Evolutionary conservation across 352 stramenopile genomes (phyloP), one percentile per base, ranked within the genome.

Genomic region (Pythium vanterpoolii): DNA sequence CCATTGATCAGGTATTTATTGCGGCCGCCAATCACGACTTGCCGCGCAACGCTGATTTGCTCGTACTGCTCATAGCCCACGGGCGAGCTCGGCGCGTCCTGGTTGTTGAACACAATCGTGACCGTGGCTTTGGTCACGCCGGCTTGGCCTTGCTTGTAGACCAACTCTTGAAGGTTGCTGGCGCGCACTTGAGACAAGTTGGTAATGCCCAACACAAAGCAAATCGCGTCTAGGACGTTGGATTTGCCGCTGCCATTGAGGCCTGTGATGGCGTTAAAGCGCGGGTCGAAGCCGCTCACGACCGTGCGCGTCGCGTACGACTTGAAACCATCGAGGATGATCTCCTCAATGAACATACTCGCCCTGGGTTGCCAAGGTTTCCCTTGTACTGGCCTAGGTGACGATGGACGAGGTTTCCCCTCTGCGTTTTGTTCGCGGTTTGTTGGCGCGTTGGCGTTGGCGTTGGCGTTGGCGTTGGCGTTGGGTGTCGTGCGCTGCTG

Each of bases 1-100:
- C 98, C 97, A 71, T 99, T 99, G 76, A 99, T 99, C 43, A 99
- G 73, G 79, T 99, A 99, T 72, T 99, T 99, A 76, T 98, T 99
- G 60, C 98, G 97, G 11, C 97, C 97, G 26, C 97, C 98, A 30
- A 99, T 97, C 8, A 99, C 91, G 19, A 99, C 93, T 65, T 99
- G 95, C 4, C 98, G 80, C 34, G 97, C 98, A n/a, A 99, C 96
- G 4, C 96, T 98, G 57, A 99, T 98, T 79, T 99, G 88, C 55
- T 98, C 84, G 71, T 97, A 98, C 72, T 98, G 82, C 66, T 99
- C 96, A 76, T 99, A 99, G 26, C 97, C 95, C 42, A 98, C 89
- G 5, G 97, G 96, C 62, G 88, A 98, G 11, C 52, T 74, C 46
- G 87, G 73, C 44, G 87, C 77, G 70, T 99, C 96, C 52, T 96